These are phyloP conservation scores for Daldinia sp. DNA, from an alignment of 2,329 filamentous ascomycete genomes.

Conservation along the genomic window DNA sequence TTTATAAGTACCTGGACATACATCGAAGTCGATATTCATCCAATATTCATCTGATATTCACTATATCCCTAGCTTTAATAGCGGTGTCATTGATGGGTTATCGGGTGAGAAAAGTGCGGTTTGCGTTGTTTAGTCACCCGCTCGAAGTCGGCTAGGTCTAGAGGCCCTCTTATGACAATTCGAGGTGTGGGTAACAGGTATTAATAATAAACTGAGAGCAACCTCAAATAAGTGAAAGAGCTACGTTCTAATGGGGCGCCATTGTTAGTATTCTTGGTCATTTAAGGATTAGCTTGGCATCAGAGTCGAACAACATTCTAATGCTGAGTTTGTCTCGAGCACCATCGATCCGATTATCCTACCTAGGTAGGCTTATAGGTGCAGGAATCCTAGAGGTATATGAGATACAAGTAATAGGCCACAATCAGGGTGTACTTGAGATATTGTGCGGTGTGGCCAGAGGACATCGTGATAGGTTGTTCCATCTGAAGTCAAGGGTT, in stretches of 20 bases:
- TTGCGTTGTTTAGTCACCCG: neutral
- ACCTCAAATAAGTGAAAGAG: neutral
- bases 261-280: too few relatives aligned
- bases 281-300: too few relatives aligned
- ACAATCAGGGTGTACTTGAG: too few relatives aligned
- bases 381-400: neutral
- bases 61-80: neutral
- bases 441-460: neutral
- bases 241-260: too few relatives aligned
- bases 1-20: neutral
- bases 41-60: neutral
- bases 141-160: neutral
- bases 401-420: neutral
- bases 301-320: neutral
- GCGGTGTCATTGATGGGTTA: neutral
- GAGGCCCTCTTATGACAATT: neutral
- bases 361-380: neutral
- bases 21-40: neutral
- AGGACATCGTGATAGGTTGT: neutral
- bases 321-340: neutral
- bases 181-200: neutral
- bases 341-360: neutral
- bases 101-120: neutral
- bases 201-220: neutral
- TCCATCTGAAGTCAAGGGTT: conserved; percentile 1